Conservation (phyloP, 2,329 filamentous ascomycete genomes). For the Fusarium nodosum region DNA sequence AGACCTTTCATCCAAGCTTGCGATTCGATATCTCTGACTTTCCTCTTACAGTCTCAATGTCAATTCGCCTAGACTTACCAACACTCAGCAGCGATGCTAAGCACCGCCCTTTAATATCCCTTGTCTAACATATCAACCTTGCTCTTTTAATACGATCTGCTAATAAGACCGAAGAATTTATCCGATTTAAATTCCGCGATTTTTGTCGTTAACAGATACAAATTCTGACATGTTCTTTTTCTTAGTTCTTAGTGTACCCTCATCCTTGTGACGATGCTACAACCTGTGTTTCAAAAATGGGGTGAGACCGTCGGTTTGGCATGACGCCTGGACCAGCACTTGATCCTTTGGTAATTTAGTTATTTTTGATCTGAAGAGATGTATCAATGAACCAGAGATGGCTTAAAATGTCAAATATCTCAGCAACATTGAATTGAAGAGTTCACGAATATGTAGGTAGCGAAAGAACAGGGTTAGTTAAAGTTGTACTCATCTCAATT, state of each 20-base stretch:
- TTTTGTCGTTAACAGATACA: neutral
- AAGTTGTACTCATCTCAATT: neutral
- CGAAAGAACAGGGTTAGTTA: too few relatives aligned
- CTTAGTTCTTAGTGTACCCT: neutral
- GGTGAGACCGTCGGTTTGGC: conserved; percentile 27
- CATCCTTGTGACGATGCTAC: conserved; percentile 42
- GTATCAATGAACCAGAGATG: neutral
- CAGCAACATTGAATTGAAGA: neutral
- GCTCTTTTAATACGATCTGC: neutral
- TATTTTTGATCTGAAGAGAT: neutral
- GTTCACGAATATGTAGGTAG: rapidly evolving
- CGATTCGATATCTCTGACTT: rapidly evolving
- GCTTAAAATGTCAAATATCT: neutral
- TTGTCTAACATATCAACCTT: neutral
- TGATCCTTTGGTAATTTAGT: conserved; percentile 24
- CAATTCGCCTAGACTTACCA: neutral
- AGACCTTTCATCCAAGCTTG: neutral
- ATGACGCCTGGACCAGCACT: conserved; percentile 22
- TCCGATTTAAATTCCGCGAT: neutral
- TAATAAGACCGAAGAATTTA: neutral
- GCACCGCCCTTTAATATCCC: neutral
- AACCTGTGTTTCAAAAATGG: conserved; percentile 26
- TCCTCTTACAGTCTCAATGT: neutral
- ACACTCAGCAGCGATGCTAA: neutral
- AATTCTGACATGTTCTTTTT: neutral